A percentile compares a stretch with the other conserved stretches of the same genome.
Evolutionary conservation across 2,329 filamentous ascomycete genomes (phyloP).

Genomic region (Aspergillus calidoustus): DNA sequence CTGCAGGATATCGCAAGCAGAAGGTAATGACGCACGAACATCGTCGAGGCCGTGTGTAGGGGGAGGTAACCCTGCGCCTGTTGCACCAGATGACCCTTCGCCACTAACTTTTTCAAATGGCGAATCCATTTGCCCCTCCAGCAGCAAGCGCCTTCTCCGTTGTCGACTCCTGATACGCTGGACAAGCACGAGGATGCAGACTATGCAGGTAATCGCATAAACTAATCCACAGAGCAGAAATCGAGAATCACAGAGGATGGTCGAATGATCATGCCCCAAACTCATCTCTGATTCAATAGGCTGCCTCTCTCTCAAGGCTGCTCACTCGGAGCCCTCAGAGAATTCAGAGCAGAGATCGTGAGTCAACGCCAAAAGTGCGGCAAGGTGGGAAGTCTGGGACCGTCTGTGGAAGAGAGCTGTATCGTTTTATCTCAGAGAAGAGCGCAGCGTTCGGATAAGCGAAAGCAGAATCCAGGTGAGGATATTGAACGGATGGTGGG

Average conservation of each 20-base stretch:
- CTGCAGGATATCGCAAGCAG: constrained; percentile 32
- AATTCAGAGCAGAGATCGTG: neutral
- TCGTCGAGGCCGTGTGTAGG: constrained; percentile 11
- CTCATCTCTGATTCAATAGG: constrained; percentile 24
- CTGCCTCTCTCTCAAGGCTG: constrained; percentile 11
- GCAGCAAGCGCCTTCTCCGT: constrained; percentile 17
- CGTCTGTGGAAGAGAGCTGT: neutral
- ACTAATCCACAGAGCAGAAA: constrained; percentile 22
- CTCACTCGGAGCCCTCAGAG: constrained; percentile 3
- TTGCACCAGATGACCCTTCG: constrained; percentile 21
- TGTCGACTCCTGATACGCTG: constrained; percentile 26
- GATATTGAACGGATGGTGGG: neutral
- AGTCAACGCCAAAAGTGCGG: neutral
- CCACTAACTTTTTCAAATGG: constrained; percentile 24
- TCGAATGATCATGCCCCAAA: constrained; percentile 17
- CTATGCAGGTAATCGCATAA: constrained; percentile 23
- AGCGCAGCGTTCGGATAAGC: neutral
- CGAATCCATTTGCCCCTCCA: constrained; percentile 28
- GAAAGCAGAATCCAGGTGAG: neutral
- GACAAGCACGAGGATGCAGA: constrained; percentile 24
- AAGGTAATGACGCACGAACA: constrained; percentile 20
- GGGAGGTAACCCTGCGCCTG: constrained; percentile 16
- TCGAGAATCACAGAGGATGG: constrained; percentile 16
- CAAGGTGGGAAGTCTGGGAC: neutral
- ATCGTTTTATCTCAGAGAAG: neutral